Conservation (phyloP, 2,329 filamentous ascomycete species). For the Sclerotinia subarctica region DNA sequence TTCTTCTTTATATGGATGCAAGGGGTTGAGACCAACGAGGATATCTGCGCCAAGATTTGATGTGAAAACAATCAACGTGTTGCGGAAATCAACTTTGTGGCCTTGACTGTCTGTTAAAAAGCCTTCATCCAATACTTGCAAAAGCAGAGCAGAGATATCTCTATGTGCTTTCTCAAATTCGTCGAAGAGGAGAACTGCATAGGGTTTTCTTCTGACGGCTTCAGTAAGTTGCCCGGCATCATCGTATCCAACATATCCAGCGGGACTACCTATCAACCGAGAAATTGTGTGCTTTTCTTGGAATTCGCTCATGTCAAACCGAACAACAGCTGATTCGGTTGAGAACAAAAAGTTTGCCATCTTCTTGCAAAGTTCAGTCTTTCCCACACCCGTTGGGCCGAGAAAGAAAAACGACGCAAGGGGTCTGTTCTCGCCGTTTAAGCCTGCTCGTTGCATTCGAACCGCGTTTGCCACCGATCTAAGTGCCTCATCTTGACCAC, state of each 20-base stretch:
- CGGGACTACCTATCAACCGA: slow-evolving; percentile 85
- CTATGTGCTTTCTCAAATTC: slow-evolving; percentile 97
- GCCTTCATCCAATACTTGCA: slow-evolving; percentile 94
- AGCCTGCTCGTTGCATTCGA: slow-evolving; percentile 84
- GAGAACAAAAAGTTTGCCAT: slow-evolving; percentile 91
- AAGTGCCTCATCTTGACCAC: slow-evolving; percentile 91
- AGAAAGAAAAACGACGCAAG: slow-evolving; percentile 97
- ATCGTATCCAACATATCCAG: slow-evolving; percentile 94
- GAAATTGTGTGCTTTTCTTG: slow-evolving; percentile 97
- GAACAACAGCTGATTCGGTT: slow-evolving; percentile 82
- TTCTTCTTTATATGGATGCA: slow-evolving; percentile 61
- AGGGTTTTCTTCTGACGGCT: slow-evolving; percentile 90
- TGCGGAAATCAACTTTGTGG: slow-evolving; percentile 94
- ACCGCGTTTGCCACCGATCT: slow-evolving; percentile 90
- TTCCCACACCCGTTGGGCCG: slow-evolving; percentile 92
- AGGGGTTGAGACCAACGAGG: slow-evolving; percentile 70
- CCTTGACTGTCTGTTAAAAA: slow-evolving; percentile 94
- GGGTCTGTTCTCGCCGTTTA: slow-evolving; percentile 87
- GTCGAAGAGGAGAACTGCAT: slow-evolving; percentile 91
- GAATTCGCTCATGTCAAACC: slow-evolving; percentile 98
- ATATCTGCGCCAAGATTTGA: slow-evolving; percentile 93
- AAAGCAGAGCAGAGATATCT: slow-evolving; percentile 85
- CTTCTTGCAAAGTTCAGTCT: slow-evolving; percentile 96
- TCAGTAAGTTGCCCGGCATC: slow-evolving; percentile 96
- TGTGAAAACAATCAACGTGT: slow-evolving; percentile 93